Evolutionary conservation across 345 rosid genomes (phyloP).

Genomic region (Salix dunnii): DNA sequence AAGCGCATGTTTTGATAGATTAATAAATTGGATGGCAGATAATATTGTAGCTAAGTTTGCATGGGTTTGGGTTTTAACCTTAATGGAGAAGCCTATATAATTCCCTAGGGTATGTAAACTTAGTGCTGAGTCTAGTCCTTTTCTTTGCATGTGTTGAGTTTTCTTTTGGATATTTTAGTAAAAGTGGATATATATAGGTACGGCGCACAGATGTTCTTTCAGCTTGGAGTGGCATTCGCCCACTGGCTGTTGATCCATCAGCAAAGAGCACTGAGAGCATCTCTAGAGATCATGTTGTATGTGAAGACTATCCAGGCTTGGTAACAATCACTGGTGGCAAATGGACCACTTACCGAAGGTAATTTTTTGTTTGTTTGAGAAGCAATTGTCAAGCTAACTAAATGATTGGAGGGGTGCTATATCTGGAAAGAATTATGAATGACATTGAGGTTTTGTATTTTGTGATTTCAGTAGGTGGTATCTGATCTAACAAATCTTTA

Average conservation of each 20-base stretch:
- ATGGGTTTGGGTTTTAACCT: neutral
- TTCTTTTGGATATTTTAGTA: slow-evolving; percentile 18
- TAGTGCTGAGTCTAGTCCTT: slow-evolving; percentile 2
- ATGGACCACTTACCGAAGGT: slow-evolving; percentile 98
- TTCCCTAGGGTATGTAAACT: neutral
- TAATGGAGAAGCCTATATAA: neutral
- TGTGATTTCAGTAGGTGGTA: neutral
- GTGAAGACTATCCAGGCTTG: slow-evolving; percentile 85
- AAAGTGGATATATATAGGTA: slow-evolving; percentile 45
- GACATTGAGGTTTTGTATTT: neutral
- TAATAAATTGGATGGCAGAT: neutral
- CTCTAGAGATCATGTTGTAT: slow-evolving; percentile 92
- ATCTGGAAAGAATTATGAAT: neutral
- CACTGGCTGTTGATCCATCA: slow-evolving; percentile 81
- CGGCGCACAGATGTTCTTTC: slow-evolving; percentile 93
- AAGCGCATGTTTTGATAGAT: neutral
- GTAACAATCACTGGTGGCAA: slow-evolving; percentile 98
- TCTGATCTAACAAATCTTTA: neutral
- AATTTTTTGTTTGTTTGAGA: slow-evolving; percentile 16
- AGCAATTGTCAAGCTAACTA: neutral
- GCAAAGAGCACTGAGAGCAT: slow-evolving; percentile 93
- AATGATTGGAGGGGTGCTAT: neutral
- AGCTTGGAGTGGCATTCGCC: slow-evolving; percentile 99
- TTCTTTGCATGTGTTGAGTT: neutral
- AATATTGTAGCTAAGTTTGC: neutral